phyloP scores from a whole-genome alignment of 1,284 basidiomycete genomes.

The Stereum hirsutum region DNA sequence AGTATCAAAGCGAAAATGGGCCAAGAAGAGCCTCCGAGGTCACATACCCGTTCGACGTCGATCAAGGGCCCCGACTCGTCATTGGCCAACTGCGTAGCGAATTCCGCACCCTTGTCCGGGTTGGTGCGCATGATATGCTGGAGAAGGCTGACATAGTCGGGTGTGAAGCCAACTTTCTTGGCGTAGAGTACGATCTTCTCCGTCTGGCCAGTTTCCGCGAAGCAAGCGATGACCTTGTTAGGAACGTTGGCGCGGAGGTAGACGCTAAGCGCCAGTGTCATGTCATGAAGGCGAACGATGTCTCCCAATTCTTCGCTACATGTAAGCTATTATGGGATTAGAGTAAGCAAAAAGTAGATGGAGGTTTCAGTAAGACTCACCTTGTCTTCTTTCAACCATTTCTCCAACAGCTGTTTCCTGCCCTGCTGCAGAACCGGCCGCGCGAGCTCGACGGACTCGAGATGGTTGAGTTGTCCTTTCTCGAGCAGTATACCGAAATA shows the following conservation, averaged over 20 bases:
- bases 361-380: slow-evolving; percentile 24
- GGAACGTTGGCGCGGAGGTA: slow-evolving; percentile 98
- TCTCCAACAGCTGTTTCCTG: slow-evolving; percentile 95
- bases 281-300: slow-evolving; percentile 91
- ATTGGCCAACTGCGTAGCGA: slow-evolving; percentile 91
- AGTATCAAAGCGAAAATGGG: neutral
- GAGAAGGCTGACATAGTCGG: slow-evolving; percentile 91
- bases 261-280: slow-evolving; percentile 98
- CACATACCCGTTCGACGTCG: slow-evolving; percentile 81
- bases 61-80: slow-evolving; percentile 91
- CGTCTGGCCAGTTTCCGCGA: slow-evolving; percentile 97
- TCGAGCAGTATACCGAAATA: slow-evolving; percentile 98
- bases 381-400: slow-evolving; percentile 99
- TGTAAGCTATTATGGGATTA: slow-evolving; percentile 61
- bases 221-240: slow-evolving; percentile 98
- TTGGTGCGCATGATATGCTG: slow-evolving; percentile 97
- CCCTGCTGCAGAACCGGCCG: slow-evolving; percentile 95
- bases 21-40: too few species aligned
- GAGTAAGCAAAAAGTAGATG: slow-evolving; percentile 1
- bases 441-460: slow-evolving; percentile 94
- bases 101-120: slow-evolving; percentile 97
- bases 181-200: slow-evolving; percentile 98
- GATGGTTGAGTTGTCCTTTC: slow-evolving; percentile 96
- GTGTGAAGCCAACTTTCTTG: slow-evolving; percentile 94
- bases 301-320: slow-evolving; percentile 99